Evolutionary conservation across 1,139 yeast species (phyloP).

Genomic region (Hyphopichia buzzinii): DNA sequence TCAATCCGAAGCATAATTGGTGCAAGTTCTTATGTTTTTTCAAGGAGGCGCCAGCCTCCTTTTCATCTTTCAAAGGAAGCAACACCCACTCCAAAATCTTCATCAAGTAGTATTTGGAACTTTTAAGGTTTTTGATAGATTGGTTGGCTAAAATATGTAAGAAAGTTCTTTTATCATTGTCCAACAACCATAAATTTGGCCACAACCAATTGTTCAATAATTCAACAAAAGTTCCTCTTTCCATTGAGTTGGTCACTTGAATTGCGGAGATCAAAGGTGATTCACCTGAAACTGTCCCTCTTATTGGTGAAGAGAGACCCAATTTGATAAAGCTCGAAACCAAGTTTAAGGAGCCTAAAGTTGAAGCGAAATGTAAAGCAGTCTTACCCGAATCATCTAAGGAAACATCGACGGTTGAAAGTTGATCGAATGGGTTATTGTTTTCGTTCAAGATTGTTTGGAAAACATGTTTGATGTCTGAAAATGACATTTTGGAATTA

Average conservation of each 20-base stretch:
- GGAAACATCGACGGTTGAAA: constrained; percentile 31
- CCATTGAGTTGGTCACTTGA: constrained; percentile 47
- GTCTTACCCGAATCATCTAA: constrained; percentile 44
- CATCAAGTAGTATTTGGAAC: constrained; percentile 65
- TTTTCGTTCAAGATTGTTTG: constrained; percentile 16
- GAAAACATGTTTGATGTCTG: constrained; percentile 30
- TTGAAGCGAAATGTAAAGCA: constrained; percentile 46
- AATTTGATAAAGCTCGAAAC: constrained; percentile 37
- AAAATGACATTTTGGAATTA: constrained; percentile 29
- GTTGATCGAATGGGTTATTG: constrained; percentile 6
- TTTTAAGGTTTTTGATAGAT: constrained; percentile 29
- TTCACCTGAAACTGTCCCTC: constrained; percentile 40
- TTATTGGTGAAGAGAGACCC: constrained; percentile 39
- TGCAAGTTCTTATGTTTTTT: constrained; percentile 50
- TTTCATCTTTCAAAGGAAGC: neutral
- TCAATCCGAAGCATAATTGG: constrained; percentile 62
- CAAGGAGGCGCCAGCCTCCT: constrained; percentile 7
- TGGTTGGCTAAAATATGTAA: constrained; percentile 37
- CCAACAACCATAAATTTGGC: constrained; percentile 39
- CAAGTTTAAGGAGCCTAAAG: constrained; percentile 39
- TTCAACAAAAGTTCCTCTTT: constrained; percentile 38
- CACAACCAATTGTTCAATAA: constrained; percentile 35
- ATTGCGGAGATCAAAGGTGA: constrained; percentile 41
- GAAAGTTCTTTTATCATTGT: constrained; percentile 32
- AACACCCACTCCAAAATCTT: constrained; percentile 82